Evolutionary conservation across 139 green algal species (phyloP), one percentile per base, ranked within the genome.

Genomic region (Diplosphaera chodatii): DNA sequence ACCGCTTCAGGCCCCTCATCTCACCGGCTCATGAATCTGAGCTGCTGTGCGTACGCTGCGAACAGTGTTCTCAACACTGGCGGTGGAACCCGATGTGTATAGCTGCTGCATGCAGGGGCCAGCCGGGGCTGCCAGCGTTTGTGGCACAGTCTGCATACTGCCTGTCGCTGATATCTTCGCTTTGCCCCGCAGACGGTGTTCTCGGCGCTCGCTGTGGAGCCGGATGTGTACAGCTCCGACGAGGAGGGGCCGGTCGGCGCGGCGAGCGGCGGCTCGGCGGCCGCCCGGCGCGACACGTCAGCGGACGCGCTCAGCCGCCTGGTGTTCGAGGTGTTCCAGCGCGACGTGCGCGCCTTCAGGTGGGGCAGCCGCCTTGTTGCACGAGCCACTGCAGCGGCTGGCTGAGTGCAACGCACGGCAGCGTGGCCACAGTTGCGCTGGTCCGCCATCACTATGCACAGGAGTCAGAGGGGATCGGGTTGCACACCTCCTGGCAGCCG

Each of bases 321-420:
- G 63, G 32, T 71, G 32, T 13, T 68, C 2, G 74, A 75, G 33
- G 68, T 79, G 4, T 79, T 79, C 33, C 5, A n/a, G 8, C 30
- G 41, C 41, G 40, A 72, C 27, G 40, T 72, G 8, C 15, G 34
- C 23, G 68, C 72, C 15, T 75, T 79, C 74, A 79, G 68, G 74
- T 75, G 59, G 59, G 48, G 48, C 48, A 23, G 48, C 3, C 18
- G 13, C 48, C 13, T 59, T 3, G 3, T 5, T 59, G 8, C 10
- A 20, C 37, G 8, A 48, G 37, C 6, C n/a, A n/a, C n/a, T n/a
- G n/a, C n/a, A n/a, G n/a, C n/a, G n/a, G n/a, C n/a, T n/a, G n/a
- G n/a, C n/a, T n/a, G n/a, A n/a, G n/a, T n/a, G n/a, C n/a, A n/a
- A n/a, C n/a, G n/a, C n/a, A n/a, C n/a, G n/a, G n/a, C n/a, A n/a